Percentiles rank a stretch among this genome's conserved stretches.
Evolutionary conservation across 2,329 filamentous ascomycete genomes (phyloP).

Genomic region (Apiospora kogelbergensis): DNA sequence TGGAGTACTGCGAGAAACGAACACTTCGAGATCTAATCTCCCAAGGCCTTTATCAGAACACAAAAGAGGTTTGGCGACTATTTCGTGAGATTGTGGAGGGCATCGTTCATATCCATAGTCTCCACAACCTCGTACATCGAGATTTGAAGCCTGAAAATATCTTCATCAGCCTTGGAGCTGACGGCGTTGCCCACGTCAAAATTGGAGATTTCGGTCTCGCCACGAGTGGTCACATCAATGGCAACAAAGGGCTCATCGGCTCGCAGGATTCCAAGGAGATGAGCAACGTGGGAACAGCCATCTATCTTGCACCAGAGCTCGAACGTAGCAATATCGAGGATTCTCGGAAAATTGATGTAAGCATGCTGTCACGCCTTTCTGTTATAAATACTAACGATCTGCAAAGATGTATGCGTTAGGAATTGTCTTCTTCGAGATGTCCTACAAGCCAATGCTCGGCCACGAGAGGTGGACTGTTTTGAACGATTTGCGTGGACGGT

Average conservation of each 20-base stretch:
- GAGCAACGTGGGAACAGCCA: slow-evolving; percentile 72
- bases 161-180: slow-evolving; percentile 71
- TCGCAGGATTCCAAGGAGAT: slow-evolving; percentile 59
- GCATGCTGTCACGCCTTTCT: slow-evolving; percentile 29
- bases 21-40: slow-evolving; percentile 87
- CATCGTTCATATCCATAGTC: slow-evolving; percentile 81
- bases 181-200: slow-evolving; percentile 84
- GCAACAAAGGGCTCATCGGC: slow-evolving; percentile 50
- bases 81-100: slow-evolving; percentile 92
- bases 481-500: slow-evolving; percentile 64
- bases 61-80: slow-evolving; percentile 81
- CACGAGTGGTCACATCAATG: slow-evolving; percentile 77
- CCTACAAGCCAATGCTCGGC: slow-evolving; percentile 61
- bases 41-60: slow-evolving; percentile 70
- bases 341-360: slow-evolving; percentile 86
- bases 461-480: slow-evolving; percentile 67
- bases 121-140: slow-evolving; percentile 84
- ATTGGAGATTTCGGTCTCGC: slow-evolving; percentile 97
- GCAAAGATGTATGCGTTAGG: slow-evolving; percentile 88
- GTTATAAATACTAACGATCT: slow-evolving; percentile 18
- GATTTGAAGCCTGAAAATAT: slow-evolving; percentile 98
- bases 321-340: slow-evolving; percentile 36
- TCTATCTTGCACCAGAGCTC: slow-evolving; percentile 92
- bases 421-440: slow-evolving; percentile 99
- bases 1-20: slow-evolving; percentile 96